These are phyloP conservation scores for Nyssa sinensis DNA, from an alignment of 148 eudicot species.

Conservation along the genomic window DNA sequence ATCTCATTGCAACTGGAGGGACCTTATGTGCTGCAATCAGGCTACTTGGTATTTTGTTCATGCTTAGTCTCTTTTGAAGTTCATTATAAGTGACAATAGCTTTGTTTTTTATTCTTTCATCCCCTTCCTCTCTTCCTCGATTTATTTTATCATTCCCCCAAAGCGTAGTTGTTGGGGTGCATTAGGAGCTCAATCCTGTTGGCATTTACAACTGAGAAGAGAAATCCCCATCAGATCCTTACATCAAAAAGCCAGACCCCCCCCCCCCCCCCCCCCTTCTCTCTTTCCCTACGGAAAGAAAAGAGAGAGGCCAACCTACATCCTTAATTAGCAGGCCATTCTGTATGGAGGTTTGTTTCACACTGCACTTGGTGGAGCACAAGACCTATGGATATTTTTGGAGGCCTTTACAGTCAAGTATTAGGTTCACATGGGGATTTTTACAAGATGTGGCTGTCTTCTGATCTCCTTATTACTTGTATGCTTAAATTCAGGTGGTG, in stretches of 20 bases:
- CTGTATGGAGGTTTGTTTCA: neutral
- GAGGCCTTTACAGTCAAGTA: neutral
- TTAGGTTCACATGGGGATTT: neutral
- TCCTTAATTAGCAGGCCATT: neutral
- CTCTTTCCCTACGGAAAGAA: neutral
- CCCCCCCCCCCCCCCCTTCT: neutral
- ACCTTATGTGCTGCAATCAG: slow-evolving; percentile 79
- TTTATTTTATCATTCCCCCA: too few species aligned
- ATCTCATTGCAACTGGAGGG: slow-evolving; percentile 97
- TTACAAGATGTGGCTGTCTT: too few species aligned
- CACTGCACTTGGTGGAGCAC: neutral
- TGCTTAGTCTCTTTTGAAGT: neutral
- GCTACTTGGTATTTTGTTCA: slow-evolving; percentile 59
- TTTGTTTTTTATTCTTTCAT: neutral
- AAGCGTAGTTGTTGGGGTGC: neutral
- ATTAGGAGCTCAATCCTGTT: neutral
- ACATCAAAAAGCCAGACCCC: too few species aligned
- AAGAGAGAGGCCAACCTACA: neutral
- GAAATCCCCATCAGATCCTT: neutral
- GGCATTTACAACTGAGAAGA: neutral
- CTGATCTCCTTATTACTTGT: neutral
- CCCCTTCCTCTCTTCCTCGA: neutral
- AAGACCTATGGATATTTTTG: neutral
- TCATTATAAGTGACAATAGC: neutral
- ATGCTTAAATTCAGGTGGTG: slow-evolving; percentile 2